Evolutionary conservation across 2,329 filamentous ascomycete genomes (phyloP), one percentile per base, ranked within the genome.

Genomic region (Hansfordia pulvinata): DNA sequence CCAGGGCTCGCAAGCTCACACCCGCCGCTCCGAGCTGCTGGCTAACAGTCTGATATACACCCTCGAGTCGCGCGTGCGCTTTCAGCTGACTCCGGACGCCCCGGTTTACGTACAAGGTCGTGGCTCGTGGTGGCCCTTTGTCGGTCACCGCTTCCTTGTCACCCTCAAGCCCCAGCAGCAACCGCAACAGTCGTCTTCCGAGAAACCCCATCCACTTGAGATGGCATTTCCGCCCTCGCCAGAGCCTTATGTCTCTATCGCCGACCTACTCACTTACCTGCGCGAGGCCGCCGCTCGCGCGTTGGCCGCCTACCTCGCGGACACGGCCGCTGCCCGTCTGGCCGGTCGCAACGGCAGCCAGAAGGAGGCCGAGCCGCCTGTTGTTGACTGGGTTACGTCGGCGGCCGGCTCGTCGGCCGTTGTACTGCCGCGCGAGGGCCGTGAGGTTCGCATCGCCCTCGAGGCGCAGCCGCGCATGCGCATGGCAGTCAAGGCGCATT

Each of bases 261-360:
- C 39, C 8, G 58, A 62, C 18, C 50, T 66, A 5, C 44, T 51
- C 9, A 53, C 56, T 34, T 68, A 68, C 40, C 36, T 69, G 7
- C 46, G 52, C 29, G 53, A 53, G 11, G 56, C 60, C 9, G 48
- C 56, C 6, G 39, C 51, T 14, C 60, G 54, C 23, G 47, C 50
- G 21, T 44, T 66, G 3, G 44, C 54, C 1, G 41, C 53, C 8
- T 47, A 50, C 28, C 30, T 45, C n/a, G 37, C 40, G 17, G 35
- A 32, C 8, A 36, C 27, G 16, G 20, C 29, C 14, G 30, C 21
- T 15, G 22, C 30, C 4, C 27, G n/a, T n/a, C n/a, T n/a, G n/a
- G n/a, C n/a, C n/a, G n/a, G n/a, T n/a, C n/a, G n/a, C n/a, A n/a
- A n/a, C 5, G 13, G 46, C 2, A 30, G 34, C 3, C 35, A 38